Evolutionary conservation across 306 rosid species (phyloP), one percentile per base, ranked within the genome.

Genomic region (Quercus ilex): DNA sequence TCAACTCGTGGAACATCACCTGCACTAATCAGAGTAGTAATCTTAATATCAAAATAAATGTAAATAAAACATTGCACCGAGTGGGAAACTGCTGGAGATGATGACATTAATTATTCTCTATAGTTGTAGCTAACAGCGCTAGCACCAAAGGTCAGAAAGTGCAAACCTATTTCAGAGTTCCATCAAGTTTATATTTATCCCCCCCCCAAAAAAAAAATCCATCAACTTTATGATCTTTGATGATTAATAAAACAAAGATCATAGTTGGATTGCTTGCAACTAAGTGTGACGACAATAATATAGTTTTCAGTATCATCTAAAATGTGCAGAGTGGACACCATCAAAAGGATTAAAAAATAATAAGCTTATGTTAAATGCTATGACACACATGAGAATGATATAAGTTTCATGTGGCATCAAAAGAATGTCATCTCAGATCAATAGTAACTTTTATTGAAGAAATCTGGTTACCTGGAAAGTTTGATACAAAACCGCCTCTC

Each of bases 1-100:
- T 96, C 99, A 38, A 96, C 99, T 28, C 99, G 92, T 2, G 99
- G 87, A 63, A 96, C 99, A 21, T 96, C 98, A 74, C 99, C 97
- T 93, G 82, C 71, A 80, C 75, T 9, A 59, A 67, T 74, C 71
- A 81, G 78, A 79, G 12, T 12, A 26, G 33, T 20, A 80, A 25
- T 46, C 19, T 88, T 58, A 70, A 52, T 15, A 77, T 17, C 10
- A 21, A n/a, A 20, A 30, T 13, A n/a, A 21, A 23, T 75, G 77
- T 12, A 35, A 71, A 74, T 20, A 83, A 73, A 74, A 26, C 56
- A 63, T 11, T 18, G 43, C 9, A 14, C 38, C 13, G 13, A 25
- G 75, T 53, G 55, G 14, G 49, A 64, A 64, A 64, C 23, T 64
- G 46, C 53, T 55, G 1, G 6, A 67, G 75, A 56, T 33, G 17